Percentiles rank a stretch among this genome's conserved stretches.
Evolutionary conservation across 148 eudicot genomes (phyloP).

Genomic region (Cornus florida): DNA sequence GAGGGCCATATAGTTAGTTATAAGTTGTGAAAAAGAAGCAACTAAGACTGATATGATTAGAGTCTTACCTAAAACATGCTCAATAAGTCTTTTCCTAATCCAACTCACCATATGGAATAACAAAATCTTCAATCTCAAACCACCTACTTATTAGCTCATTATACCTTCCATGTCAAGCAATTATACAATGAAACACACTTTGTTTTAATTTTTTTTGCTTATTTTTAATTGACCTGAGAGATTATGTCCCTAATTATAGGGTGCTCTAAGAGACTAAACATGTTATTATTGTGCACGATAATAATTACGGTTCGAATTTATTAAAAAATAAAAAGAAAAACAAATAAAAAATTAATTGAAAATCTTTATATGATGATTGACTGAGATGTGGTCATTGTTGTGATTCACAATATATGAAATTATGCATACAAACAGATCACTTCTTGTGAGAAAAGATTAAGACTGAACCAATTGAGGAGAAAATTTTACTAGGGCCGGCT

Average conservation of each 20-base stretch:
- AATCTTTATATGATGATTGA: too few species aligned
- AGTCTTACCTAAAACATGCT: conserved; percentile 16
- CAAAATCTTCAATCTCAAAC: conserved; percentile 28
- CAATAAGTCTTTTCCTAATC: conserved; percentile 6
- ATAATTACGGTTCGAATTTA: too few species aligned
- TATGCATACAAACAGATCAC: too few species aligned
- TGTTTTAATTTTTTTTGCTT: background rate
- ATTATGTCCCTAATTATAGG: too few species aligned
- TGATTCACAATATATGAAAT: background rate
- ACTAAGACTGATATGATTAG: conserved; percentile 13
- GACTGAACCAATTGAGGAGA: too few species aligned
- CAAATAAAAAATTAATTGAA: too few species aligned
- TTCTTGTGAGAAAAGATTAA: too few species aligned
- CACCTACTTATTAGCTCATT: background rate
- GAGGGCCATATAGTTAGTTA: conserved; percentile 26
- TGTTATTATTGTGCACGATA: too few species aligned
- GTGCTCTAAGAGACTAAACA: too few species aligned
- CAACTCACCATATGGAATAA: conserved; percentile 2
- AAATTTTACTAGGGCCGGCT: too few species aligned
- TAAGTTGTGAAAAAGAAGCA: conserved; percentile 31
- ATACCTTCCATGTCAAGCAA: conserved; percentile 20
- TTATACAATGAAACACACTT: background rate
- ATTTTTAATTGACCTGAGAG: too few species aligned
- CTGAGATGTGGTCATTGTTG: background rate
- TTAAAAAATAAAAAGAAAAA: too few species aligned